Evolutionary conservation across 2,329 filamentous ascomycete species (phyloP).

Genomic region (Cephalotrichum gorgonifer): DNA sequence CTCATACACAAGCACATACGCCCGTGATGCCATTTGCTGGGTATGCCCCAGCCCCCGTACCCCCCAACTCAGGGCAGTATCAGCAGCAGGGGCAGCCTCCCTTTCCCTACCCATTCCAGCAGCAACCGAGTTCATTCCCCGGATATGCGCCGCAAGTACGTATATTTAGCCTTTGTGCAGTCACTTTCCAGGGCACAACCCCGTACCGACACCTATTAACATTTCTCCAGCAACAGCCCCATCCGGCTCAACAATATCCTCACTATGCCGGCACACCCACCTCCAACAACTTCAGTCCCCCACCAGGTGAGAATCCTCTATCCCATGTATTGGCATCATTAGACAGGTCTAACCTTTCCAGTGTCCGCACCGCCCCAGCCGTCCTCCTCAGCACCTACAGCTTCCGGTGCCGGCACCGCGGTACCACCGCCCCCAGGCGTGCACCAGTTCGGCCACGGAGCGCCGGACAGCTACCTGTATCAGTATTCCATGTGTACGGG

Average conservation of each 20-base stretch:
- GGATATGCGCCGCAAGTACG: neutral
- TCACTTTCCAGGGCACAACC: too few species aligned
- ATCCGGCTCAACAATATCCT: neutral
- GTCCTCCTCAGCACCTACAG: neutral
- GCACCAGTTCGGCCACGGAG: constrained; percentile 69
- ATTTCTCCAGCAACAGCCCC: neutral
- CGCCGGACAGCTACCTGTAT: constrained; percentile 70
- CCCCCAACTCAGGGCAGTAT: neutral
- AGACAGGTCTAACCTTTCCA: neutral
- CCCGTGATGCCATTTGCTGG: neutral
- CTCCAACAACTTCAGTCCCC: neutral
- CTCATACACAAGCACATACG: neutral
- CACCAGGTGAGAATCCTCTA: neutral
- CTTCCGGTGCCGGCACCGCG: constrained; percentile 17
- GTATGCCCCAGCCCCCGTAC: neutral
- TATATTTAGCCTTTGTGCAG: neutral
- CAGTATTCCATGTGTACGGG: constrained; percentile 89
- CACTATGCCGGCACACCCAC: neutral
- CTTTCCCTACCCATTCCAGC: constrained; percentile 1
- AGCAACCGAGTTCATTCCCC: neutral
- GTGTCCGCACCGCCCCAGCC: neutral
- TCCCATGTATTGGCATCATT: neutral
- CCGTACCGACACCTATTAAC: neutral
- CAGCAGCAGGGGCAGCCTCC: neutral
- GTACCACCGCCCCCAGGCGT: constrained; percentile 54